Conservation (phyloP, 345 rosid species). For the Citropsis articulata region DNA sequence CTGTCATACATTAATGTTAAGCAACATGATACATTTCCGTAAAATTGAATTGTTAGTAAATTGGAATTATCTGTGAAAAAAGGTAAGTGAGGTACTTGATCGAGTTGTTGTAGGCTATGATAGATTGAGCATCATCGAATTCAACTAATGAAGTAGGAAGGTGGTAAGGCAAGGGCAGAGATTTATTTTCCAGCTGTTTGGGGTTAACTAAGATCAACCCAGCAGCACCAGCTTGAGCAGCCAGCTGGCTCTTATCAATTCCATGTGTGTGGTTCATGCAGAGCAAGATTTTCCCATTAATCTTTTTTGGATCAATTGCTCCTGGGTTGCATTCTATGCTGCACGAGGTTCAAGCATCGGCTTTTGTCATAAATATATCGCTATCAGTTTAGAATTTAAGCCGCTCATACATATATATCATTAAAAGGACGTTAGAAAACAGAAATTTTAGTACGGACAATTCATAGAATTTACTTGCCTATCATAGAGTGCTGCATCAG, state of each 20-base stretch:
- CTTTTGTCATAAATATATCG: too few relatives aligned
- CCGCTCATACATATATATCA: background rate
- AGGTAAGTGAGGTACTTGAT: constrained; percentile 28
- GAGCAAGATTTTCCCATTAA: constrained; percentile 58
- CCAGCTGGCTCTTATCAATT: constrained; percentile 33
- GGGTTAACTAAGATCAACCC: constrained; percentile 48
- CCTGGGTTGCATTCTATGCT: constrained; percentile 39
- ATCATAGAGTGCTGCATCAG: constrained; percentile 23
- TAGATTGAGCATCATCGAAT: constrained; percentile 31
- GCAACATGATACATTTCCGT: background rate
- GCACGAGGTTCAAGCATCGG: background rate
- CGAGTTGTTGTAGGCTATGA: constrained; percentile 39
- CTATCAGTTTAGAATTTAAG: too few relatives aligned
- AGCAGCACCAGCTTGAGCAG: constrained; percentile 41
- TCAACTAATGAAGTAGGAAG: constrained; percentile 50
- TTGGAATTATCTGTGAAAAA: background rate
- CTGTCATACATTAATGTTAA: too few relatives aligned
- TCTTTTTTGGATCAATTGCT: constrained; percentile 52
- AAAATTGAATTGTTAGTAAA: background rate
- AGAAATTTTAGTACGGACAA: too few relatives aligned
- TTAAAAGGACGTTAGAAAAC: background rate
- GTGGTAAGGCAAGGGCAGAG: constrained; percentile 32
- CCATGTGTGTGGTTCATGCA: constrained; percentile 36
- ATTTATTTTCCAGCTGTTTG: constrained; percentile 23
- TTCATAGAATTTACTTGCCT: constrained; percentile 40